These are phyloP conservation scores for Porphyrellus cyaneotinctus DNA, from an alignment of 768 basidiomycete species.

Conservation along the genomic window DNA sequence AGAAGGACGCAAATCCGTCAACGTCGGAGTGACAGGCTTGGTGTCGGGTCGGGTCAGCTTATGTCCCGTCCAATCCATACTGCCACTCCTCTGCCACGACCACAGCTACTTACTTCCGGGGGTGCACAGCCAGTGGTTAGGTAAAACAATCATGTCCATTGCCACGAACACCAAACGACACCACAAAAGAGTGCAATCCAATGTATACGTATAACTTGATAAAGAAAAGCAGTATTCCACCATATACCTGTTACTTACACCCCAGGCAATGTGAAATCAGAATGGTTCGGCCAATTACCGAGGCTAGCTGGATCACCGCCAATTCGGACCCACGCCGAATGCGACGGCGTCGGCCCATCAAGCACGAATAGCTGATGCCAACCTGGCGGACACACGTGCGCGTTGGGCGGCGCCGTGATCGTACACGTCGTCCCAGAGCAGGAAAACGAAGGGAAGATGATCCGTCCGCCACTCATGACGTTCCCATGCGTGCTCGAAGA, in stretches of 20 bases:
- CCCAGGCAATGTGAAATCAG: conserved; percentile 67
- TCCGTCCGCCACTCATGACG: conserved; percentile 62
- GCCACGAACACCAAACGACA: too few species aligned
- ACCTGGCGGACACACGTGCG: conserved; percentile 63
- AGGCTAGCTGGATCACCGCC: conserved; percentile 69
- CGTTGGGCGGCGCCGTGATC: conserved; percentile 73
- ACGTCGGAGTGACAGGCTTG: too few species aligned
- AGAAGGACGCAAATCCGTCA: too few species aligned
- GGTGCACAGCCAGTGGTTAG: too few species aligned
- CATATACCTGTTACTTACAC: conserved; percentile 21
- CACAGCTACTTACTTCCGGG: too few species aligned
- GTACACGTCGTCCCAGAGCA: conserved; percentile 69
- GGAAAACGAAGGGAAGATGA: conserved; percentile 68
- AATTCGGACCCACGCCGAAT: conserved; percentile 71
- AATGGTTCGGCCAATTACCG: conserved; percentile 69
- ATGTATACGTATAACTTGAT: too few species aligned
- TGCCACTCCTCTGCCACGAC: too few species aligned
- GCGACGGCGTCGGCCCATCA: conserved; percentile 75
- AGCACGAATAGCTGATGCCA: conserved; percentile 77
- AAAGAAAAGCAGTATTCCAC: too few species aligned
- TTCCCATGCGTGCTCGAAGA: conserved; percentile 78
- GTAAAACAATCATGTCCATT: too few species aligned
- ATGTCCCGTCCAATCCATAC: too few species aligned
- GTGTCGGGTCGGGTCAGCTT: too few species aligned
- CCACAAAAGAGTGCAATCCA: too few species aligned